These are phyloP conservation scores for Coemansia sp. DNA, from an alignment of 192 early-diverging fungal species.

Conservation along the genomic window DNA sequence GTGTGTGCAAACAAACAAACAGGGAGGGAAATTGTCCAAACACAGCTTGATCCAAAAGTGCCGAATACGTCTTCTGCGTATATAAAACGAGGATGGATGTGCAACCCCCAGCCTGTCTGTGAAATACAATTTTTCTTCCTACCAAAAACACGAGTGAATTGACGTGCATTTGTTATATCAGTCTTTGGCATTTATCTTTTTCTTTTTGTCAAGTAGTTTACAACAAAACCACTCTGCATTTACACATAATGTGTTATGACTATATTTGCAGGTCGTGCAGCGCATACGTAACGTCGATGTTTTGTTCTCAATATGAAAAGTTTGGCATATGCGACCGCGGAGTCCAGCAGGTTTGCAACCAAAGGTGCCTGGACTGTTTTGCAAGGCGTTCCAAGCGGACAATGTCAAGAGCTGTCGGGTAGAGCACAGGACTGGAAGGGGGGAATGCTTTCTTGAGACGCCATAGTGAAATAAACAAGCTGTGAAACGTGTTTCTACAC, in stretches of 20 bases:
- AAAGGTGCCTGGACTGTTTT: slow-evolving; percentile 45
- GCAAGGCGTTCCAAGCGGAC: slow-evolving; percentile 40
- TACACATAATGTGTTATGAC: slow-evolving; percentile 39
- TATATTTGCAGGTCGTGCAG: slow-evolving; percentile 50
- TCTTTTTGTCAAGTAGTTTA: neutral
- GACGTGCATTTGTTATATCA: neutral
- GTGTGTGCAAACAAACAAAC: no score
- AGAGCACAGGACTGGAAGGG: no score
- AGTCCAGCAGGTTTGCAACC: slow-evolving; percentile 23
- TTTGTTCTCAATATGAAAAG: slow-evolving; percentile 37
- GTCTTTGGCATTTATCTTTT: neutral
- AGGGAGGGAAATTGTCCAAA: no score
- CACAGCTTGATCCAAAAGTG: no score
- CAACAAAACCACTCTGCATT: neutral
- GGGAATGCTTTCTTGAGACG: no score
- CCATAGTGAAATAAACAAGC: no score
- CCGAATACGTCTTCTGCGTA: no score
- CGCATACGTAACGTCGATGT: slow-evolving; percentile 42
- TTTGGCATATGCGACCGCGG: slow-evolving; percentile 33
- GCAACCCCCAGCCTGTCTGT: neutral
- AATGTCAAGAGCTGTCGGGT: slow-evolving; percentile 12
- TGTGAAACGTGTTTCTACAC: no score
- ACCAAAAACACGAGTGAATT: neutral
- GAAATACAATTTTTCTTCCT: neutral
- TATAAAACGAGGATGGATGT: no score